Base-by-base conservation (phyloP, 192 early-diverging fungal species). In the Gonapodya sp. region DNA sequence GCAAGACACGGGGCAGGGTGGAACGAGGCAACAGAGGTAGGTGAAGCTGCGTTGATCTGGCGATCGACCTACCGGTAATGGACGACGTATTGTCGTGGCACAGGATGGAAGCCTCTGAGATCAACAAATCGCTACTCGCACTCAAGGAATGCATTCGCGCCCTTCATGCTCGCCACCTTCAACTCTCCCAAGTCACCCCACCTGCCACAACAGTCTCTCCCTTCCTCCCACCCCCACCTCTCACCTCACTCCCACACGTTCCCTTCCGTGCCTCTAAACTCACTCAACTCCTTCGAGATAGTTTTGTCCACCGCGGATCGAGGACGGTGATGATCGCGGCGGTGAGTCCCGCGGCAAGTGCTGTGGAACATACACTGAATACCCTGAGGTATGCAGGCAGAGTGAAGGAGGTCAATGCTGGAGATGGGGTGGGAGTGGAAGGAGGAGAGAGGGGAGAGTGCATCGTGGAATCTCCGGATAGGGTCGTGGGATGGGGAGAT, bases 121-220 rank as follows among this genome's bases (percentile, higher is more conserved):
- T 90, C 83, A 90, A 90, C 83, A 83, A 81, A 77, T 86, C 83
- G 24, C 80, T 90, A 24, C 64, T 81, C 75, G 84, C 86, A 16
- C 81, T 90, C 34, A 90, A 90, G 79, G 89, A 90, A 36, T 90
- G 89, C 79, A 87, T 90, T 78, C 74, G 87, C 30, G 81, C 82
- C 72, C 82, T 64, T 24, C 46, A 64, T 24, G 46, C 46, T 16
- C 46, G 46, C 8, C 46, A 64, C 8, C 46, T 8, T 64, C 24
- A 64, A 16, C 46, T 64, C 24, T 64, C 46, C 46, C 46, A 64
- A 64, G 8, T 24, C 24, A 64, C 8, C 24, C 24, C 87, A 2
- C 83, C 84, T 16, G 30, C 86, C 78, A 79, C 83, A 0, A 78
- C 75, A 0, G 33, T 79, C 0, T 36, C 80, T 31, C 24, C 24